phyloP scores from a whole-genome alignment of 2,329 filamentous ascomycete species.

The Neopestalotiopsis sp. region DNA sequence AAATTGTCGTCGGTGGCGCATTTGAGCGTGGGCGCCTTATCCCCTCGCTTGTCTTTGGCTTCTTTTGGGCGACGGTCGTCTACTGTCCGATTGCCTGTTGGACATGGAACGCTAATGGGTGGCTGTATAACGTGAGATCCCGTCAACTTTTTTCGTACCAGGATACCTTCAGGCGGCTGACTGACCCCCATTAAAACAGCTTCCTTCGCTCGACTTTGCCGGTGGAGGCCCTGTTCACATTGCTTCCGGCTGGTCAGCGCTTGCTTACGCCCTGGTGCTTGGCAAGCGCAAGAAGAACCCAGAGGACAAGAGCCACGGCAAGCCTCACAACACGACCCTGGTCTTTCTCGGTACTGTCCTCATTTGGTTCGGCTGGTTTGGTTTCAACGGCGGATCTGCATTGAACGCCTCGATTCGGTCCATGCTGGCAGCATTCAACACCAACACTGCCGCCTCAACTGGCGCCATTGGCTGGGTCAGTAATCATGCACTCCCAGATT shows the following conservation, averaged over 20 bases:
- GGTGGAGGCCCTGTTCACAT: constrained; percentile 70
- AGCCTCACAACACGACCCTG: constrained; percentile 66
- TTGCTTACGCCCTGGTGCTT: constrained; percentile 68
- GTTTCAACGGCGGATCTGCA: constrained; percentile 56
- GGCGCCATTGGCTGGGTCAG: constrained; percentile 57
- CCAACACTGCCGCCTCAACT: constrained; percentile 60
- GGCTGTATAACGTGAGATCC: constrained; percentile 65
- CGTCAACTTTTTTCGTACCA: constrained; percentile 31
- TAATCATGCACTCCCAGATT: not conserved
- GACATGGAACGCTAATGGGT: constrained; percentile 67
- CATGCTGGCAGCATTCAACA: constrained; percentile 62
- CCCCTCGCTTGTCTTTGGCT: constrained; percentile 64
- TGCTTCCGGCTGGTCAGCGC: constrained; percentile 64
- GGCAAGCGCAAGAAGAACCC: constrained; percentile 56
- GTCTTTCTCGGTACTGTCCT: constrained; percentile 68
- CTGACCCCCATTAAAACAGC: not conserved
- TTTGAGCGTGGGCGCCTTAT: constrained; percentile 40
- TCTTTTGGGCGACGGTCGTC: constrained; percentile 68
- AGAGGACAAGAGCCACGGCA: constrained; percentile 50
- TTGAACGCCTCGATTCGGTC: constrained; percentile 56
- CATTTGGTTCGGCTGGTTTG: constrained; percentile 69
- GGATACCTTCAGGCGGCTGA: not conserved
- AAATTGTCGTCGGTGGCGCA: constrained; percentile 45
- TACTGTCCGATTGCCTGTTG: constrained; percentile 41
- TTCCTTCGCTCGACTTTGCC: constrained; percentile 54